Conservation (phyloP, 1,139 yeast species). For the Suhomyces bolitotheri region DNA sequence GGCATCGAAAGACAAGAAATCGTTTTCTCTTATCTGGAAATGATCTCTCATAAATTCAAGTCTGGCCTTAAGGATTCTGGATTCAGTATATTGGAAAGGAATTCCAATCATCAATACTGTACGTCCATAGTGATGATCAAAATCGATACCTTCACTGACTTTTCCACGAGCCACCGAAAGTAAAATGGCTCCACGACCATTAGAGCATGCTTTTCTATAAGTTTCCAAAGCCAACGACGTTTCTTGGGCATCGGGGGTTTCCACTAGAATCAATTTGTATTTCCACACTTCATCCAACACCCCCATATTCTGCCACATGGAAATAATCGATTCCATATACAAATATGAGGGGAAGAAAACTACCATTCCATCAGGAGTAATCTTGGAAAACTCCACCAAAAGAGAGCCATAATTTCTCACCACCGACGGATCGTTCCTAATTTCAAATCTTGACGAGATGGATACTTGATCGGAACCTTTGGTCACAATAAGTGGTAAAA, state of each 20-base stretch:
- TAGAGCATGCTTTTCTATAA: conserved; percentile 92
- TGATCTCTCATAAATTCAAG: conserved; percentile 91
- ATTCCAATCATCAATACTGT: conserved; percentile 98
- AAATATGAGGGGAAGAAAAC: conserved; percentile 96
- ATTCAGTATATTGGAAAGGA: conserved; percentile 97
- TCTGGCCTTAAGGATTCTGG: conserved; percentile 91
- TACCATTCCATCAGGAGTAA: conserved; percentile 97
- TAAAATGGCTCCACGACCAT: conserved; percentile 96
- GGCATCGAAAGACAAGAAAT: conserved; percentile 94
- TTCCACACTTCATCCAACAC: conserved; percentile 98
- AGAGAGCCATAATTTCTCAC: conserved; percentile 95
- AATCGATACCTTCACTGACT: conserved; percentile 98
- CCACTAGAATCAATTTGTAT: conserved; percentile 91
- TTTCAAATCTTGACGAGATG: conserved; percentile 92
- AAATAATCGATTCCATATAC: conserved; percentile 95
- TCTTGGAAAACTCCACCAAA: conserved; percentile 86
- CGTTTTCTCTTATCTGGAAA: conserved; percentile 88
- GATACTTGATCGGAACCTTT: conserved; percentile 98
- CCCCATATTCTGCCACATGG: conserved; percentile 99
- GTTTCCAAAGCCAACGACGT: conserved; percentile 94
- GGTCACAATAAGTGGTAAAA: conserved; percentile 92
- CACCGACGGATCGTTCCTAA: conserved; percentile 95
- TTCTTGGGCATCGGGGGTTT: conserved; percentile 99
- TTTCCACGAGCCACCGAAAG: conserved; percentile 98
- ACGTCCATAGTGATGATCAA: conserved; percentile 97